A percentile compares a stretch with the other conserved stretches of the same genome.
Evolutionary conservation across 345 rosid genomes (phyloP).

Genomic region (Syzygium aromaticum): DNA sequence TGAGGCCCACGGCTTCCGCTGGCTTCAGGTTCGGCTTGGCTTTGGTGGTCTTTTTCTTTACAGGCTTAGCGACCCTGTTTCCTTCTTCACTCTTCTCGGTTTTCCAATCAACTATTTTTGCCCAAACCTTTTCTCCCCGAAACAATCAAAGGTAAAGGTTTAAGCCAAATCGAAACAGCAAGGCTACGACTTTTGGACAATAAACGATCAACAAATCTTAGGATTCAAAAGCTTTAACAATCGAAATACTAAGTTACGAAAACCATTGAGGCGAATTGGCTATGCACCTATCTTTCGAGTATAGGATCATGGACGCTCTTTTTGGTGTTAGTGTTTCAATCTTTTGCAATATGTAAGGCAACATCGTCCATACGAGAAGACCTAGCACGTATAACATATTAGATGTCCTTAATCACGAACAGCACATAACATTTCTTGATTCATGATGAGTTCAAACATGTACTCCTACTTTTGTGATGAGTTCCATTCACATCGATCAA

Average conservation of each 20-base stretch:
- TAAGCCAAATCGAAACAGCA: neutral
- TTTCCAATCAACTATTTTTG: neutral
- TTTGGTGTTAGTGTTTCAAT: neutral
- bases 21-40: neutral
- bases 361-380: neutral
- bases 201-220: neutral
- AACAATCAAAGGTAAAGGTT: neutral
- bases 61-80: neutral
- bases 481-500: neutral
- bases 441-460: neutral
- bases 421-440: neutral
- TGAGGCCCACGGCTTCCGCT: neutral
- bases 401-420: neutral
- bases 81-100: neutral
- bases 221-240: neutral
- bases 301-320: neutral
- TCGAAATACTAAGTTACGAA: neutral
- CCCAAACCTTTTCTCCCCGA: neutral
- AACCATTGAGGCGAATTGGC: neutral
- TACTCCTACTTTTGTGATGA: too few relatives aligned
- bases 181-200: neutral
- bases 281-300: neutral
- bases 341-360: neutral
- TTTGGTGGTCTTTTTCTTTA: too few relatives aligned
- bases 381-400: neutral